phyloP scores from a whole-genome alignment of 2,329 filamentous ascomycete species.

The Lasiodiplodia gonubiensis region DNA sequence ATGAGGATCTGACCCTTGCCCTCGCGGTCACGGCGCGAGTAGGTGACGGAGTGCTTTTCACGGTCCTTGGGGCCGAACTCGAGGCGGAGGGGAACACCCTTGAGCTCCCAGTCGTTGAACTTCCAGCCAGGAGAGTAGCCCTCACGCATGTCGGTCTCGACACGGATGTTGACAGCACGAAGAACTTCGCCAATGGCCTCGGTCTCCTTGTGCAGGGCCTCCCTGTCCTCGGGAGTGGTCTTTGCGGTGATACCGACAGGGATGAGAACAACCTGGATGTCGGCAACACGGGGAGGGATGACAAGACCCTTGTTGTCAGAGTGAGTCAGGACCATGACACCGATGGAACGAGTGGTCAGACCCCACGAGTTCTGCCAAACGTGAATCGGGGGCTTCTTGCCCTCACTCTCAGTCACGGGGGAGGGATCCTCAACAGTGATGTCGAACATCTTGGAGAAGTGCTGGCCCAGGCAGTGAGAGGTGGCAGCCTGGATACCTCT shows the following conservation, averaged over 20 bases:
- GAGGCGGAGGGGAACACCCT: conserved; percentile 89
- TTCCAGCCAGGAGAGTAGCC: conserved; percentile 95
- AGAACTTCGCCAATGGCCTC: conserved; percentile 73
- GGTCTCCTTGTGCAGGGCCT: conserved; percentile 76
- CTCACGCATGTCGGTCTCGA: conserved; percentile 83
- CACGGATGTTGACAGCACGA: conserved; percentile 74
- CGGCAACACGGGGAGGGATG: conserved; percentile 86
- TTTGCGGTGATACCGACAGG: conserved; percentile 93
- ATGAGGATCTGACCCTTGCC: conserved; percentile 70
- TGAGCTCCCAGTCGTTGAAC: conserved; percentile 98
- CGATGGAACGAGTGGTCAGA: conserved; percentile 93
- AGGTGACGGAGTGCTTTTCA: conserved; percentile 81
- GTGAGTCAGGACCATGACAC: conserved; percentile 99
- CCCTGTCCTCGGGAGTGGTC: conserved; percentile 70
- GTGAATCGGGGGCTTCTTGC: conserved; percentile 68
- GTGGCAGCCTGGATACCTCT: conserved; percentile 96
- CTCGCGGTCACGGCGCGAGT: conserved; percentile 81
- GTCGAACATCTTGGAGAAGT: conserved; percentile 99
- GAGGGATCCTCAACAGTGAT: conserved; percentile 94
- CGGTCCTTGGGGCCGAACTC: conserved; percentile 97
- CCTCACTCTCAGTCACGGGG: conserved; percentile 68
- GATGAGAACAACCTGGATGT: conserved; percentile 83
- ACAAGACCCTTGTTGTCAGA: conserved; percentile 95
- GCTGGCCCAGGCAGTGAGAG: conserved; percentile 92
- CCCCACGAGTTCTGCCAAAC: conserved; percentile 99